A percentile compares a stretch with the other conserved stretches of the same genome.
phyloP scores from a whole-genome alignment of 257 asterid genomes.

The Solanum tarapatanum region DNA sequence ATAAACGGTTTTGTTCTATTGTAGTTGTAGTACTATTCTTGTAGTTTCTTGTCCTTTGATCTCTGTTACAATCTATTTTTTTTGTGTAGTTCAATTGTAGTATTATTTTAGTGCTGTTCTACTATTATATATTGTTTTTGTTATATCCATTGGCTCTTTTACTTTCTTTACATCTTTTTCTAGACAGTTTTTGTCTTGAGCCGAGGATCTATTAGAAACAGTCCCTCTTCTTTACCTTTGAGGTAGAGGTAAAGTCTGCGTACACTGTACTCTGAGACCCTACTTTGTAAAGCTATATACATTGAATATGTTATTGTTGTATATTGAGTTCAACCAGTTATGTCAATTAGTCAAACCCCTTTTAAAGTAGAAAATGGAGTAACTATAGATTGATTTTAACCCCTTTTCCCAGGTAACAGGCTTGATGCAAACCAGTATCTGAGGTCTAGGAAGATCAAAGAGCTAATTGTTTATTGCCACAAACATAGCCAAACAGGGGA shows the following conservation, averaged over 20 bases:
- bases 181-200: background rate
- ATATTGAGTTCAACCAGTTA: background rate
- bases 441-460: conserved; percentile 40
- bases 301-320: background rate
- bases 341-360: background rate
- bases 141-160: too few species aligned
- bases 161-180: background rate
- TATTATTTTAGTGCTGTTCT: too few species aligned
- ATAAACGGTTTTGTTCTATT: background rate
- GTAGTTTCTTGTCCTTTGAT: background rate
- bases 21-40: background rate
- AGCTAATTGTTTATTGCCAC: conserved; percentile 40
- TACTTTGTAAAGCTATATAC: too few species aligned
- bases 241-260: background rate
- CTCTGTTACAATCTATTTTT: too few species aligned
- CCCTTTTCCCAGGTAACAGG: background rate
- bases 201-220: too few species aligned
- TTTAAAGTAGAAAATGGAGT: too few species aligned
- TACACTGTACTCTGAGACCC: too few species aligned
- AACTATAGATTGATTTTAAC: background rate
- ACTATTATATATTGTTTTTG: background rate
- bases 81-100: background rate
- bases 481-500: conserved; percentile 24
- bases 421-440: background rate
- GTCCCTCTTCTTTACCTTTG: background rate